Evolutionary conservation across 345 rosid species (phyloP).

Genomic region (Anacardium occidentale): DNA sequence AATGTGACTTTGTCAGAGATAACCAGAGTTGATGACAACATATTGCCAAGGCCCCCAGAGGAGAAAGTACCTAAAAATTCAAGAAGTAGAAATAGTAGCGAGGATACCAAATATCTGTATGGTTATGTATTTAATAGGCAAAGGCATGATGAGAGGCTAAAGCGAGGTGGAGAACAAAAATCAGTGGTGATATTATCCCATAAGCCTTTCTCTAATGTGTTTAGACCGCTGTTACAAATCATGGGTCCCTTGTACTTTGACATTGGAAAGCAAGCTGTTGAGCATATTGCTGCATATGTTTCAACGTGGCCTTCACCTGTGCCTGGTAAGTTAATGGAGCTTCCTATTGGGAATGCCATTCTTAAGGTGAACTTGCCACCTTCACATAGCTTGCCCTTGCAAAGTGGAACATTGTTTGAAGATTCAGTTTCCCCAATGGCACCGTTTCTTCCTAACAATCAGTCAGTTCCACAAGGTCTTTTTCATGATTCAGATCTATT

Average conservation of each 20-base stretch:
- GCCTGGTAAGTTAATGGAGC: conserved; percentile 89
- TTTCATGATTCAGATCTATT: conserved; percentile 96
- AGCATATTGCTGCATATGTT: conserved; percentile 81
- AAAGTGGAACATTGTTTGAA: conserved; percentile 53
- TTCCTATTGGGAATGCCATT: conserved; percentile 86
- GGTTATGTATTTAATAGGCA: conserved; percentile 95
- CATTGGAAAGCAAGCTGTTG: conserved; percentile 76
- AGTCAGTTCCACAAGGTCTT: conserved; percentile 89
- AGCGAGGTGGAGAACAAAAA: conserved; percentile 96
- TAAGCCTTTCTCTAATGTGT: conserved; percentile 74
- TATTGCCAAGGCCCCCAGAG: conserved; percentile 23
- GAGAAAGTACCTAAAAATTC: conserved; percentile 24
- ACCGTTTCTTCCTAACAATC: conserved; percentile 88
- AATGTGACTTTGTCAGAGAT: conserved; percentile 33
- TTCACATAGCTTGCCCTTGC: conserved; percentile 81
- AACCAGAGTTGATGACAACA: conserved; percentile 30
- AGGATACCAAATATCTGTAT: conserved; percentile 51
- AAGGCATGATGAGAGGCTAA: conserved; percentile 91
- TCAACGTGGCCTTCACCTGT: conserved; percentile 89
- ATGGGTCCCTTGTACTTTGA: conserved; percentile 95
- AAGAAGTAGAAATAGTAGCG: conserved; percentile 12
- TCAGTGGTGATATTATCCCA: conserved; percentile 89
- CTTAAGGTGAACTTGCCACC: conserved; percentile 92
- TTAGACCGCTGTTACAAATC: conserved; percentile 89
- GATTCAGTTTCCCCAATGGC: conserved; percentile 87